phyloP scores from a whole-genome alignment of 371 early-diverging fungal species.

The Sporodiniella umbellata region DNA sequence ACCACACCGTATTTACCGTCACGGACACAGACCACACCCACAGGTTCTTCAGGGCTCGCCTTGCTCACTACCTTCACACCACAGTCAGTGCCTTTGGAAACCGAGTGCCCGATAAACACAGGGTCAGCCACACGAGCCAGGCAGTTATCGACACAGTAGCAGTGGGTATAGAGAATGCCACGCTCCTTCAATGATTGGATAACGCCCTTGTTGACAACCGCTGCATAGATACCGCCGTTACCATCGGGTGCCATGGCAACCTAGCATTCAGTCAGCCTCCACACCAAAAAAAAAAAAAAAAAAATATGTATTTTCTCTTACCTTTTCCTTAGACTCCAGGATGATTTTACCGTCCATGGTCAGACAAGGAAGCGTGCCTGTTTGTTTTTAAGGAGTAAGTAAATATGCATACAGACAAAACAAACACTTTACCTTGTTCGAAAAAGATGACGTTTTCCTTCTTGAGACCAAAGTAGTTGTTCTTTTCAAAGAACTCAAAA shows the following conservation, averaged over 20 bases:
- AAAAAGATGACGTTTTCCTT: slow-evolving; percentile 84
- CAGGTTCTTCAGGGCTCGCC: slow-evolving; percentile 80
- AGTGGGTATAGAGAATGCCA: slow-evolving; percentile 72
- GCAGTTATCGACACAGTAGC: slow-evolving; percentile 95
- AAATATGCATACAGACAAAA: too few species aligned
- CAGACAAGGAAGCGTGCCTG: slow-evolving; percentile 83
- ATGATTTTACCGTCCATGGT: slow-evolving; percentile 82
- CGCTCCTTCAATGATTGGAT: slow-evolving; percentile 55
- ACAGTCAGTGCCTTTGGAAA: slow-evolving; percentile 74
- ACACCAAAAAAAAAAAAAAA: background rate
- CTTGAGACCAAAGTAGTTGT: slow-evolving; percentile 71
- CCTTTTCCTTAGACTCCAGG: slow-evolving; percentile 74
- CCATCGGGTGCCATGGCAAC: slow-evolving; percentile 78
- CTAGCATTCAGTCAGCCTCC: slow-evolving; percentile 20
- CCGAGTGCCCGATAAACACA: slow-evolving; percentile 80
- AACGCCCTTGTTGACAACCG: slow-evolving; percentile 61
- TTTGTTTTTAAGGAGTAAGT: too few species aligned
- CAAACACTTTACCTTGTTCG: slow-evolving; percentile 69
- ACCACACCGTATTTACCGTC: slow-evolving; percentile 84
- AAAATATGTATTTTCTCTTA: slow-evolving; percentile 75
- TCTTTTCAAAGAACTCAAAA: slow-evolving; percentile 58
- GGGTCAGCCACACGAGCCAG: slow-evolving; percentile 94
- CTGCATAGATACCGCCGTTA: slow-evolving; percentile 79
- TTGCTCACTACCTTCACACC: slow-evolving; percentile 94
- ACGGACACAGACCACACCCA: slow-evolving; percentile 91